phyloP scores from a whole-genome alignment of 1,284 basidiomycete genomes.

The Phellinidium pouzarii region DNA sequence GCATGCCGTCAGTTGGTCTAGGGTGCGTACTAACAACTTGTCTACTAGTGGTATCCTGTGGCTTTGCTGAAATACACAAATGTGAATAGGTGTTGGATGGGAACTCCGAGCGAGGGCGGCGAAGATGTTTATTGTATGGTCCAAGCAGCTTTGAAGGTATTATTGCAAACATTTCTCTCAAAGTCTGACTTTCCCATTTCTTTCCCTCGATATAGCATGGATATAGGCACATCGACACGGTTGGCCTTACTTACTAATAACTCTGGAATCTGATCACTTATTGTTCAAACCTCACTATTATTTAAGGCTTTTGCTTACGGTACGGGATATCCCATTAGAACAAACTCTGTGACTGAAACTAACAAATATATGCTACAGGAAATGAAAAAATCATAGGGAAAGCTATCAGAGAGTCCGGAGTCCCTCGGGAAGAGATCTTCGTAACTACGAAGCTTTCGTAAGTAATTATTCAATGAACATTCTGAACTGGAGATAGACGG shows the following conservation, averaged over 20 bases:
- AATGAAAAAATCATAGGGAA: constrained; percentile 45
- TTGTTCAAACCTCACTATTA: background rate
- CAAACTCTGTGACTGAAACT: background rate
- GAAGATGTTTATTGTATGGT: background rate
- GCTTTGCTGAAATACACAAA: background rate
- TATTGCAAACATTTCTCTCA: background rate
- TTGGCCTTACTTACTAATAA: background rate
- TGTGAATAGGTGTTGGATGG: constrained; percentile 6
- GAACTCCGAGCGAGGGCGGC: background rate
- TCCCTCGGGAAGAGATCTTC: constrained; percentile 42
- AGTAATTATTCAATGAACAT: constrained; percentile 4
- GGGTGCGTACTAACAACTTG: background rate
- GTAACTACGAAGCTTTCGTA: constrained; percentile 42
- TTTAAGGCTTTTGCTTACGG: constrained; percentile 21
- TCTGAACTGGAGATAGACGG: no score
- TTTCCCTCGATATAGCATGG: constrained; percentile 5
- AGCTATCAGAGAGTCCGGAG: constrained; percentile 40
- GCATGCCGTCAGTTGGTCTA: constrained; percentile 6
- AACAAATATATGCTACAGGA: constrained; percentile 19
- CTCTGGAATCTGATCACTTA: background rate
- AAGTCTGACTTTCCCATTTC: background rate
- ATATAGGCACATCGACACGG: constrained; percentile 20
- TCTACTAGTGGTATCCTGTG: background rate
- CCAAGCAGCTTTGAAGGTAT: constrained; percentile 6
- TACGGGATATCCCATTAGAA: constrained; percentile 4